Percentiles rank a stretch among this genome's conserved stretches.
phyloP scores from a whole-genome alignment of 1,284 basidiomycete genomes.

The Erythrobasidium hasegawianum region DNA sequence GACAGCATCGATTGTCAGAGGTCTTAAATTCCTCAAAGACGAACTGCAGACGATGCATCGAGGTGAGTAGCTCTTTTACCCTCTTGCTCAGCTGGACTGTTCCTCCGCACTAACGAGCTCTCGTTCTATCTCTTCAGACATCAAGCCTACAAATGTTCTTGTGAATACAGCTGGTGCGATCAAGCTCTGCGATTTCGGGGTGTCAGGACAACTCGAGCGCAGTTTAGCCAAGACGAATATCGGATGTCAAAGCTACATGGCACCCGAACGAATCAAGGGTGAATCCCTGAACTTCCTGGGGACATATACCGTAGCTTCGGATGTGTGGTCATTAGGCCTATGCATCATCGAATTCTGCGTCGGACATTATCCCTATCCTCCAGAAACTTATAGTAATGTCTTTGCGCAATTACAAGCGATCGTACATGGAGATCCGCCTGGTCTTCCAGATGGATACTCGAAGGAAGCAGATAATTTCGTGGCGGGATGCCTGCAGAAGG shows the following conservation, averaged over 20 bases:
- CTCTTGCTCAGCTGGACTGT: not conserved
- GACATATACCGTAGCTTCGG: slow-evolving; percentile 93
- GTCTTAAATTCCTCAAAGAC: slow-evolving; percentile 93
- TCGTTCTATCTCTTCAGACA: slow-evolving; percentile 56
- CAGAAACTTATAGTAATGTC: slow-evolving; percentile 96
- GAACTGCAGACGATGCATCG: slow-evolving; percentile 95
- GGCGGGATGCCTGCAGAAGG: slow-evolving; percentile 62
- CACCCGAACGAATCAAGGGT: slow-evolving; percentile 94
- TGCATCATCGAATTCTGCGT: slow-evolving; percentile 89
- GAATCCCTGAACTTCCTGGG: slow-evolving; percentile 80
- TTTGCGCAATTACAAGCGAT: slow-evolving; percentile 95
- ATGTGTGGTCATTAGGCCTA: slow-evolving; percentile 97
- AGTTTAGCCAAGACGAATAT: slow-evolving; percentile 97
- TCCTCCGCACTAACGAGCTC: not conserved
- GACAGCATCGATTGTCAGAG: slow-evolving; percentile 76
- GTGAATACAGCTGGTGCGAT: slow-evolving; percentile 83
- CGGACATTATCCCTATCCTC: slow-evolving; percentile 93
- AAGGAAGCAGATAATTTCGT: slow-evolving; percentile 53
- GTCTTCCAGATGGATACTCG: slow-evolving; percentile 59
- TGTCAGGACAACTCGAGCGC: slow-evolving; percentile 94
- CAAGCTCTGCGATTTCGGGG: slow-evolving; percentile 97
- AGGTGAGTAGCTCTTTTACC: slow-evolving; percentile 56
- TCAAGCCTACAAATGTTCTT: slow-evolving; percentile 96
- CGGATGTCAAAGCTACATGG: slow-evolving; percentile 98
- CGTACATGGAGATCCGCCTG: slow-evolving; percentile 87